phyloP scores from a whole-genome alignment of 176 grass and related monocot genomes.

The Dactylis glomerata region DNA sequence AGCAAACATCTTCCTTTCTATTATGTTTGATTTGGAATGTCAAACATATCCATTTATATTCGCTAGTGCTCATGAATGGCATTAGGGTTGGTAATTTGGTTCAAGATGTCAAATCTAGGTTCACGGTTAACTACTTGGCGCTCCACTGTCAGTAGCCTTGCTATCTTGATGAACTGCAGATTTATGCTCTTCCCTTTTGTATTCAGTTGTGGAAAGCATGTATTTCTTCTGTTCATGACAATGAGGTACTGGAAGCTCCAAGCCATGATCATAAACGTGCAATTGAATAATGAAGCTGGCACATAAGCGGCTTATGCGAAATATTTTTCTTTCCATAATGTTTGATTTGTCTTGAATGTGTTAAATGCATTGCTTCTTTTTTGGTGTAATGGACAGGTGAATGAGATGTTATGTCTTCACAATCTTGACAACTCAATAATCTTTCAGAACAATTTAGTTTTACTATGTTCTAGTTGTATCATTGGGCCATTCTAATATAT shows the following conservation, averaged over 20 bases:
- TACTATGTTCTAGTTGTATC: not conserved
- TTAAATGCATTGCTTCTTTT: not conserved
- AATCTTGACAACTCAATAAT: not conserved
- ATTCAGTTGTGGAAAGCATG: not conserved
- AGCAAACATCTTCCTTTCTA: not conserved
- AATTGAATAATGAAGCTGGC: not conserved
- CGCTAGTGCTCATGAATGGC: not conserved
- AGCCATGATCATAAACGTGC: not conserved
- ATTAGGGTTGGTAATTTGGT: not conserved
- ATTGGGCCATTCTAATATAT: constrained; percentile 2
- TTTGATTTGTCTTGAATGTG: not conserved
- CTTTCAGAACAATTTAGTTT: not conserved
- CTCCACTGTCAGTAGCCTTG: not conserved
- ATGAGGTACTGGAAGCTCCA: not conserved
- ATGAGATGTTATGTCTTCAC: not conserved
- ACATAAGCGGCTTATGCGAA: constrained; percentile 4
- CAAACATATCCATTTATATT: not conserved
- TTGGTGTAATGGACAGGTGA: not conserved
- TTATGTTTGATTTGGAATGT: not conserved
- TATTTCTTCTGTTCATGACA: not conserved
- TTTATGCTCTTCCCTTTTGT: constrained; percentile 5
- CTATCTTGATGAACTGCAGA: constrained; percentile 3
- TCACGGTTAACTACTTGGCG: not conserved
- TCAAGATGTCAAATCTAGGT: not conserved
- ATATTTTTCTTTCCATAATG: not conserved